Conservation (phyloP, 2,329 filamentous ascomycete genomes). For the Cytospora piceae region DNA sequence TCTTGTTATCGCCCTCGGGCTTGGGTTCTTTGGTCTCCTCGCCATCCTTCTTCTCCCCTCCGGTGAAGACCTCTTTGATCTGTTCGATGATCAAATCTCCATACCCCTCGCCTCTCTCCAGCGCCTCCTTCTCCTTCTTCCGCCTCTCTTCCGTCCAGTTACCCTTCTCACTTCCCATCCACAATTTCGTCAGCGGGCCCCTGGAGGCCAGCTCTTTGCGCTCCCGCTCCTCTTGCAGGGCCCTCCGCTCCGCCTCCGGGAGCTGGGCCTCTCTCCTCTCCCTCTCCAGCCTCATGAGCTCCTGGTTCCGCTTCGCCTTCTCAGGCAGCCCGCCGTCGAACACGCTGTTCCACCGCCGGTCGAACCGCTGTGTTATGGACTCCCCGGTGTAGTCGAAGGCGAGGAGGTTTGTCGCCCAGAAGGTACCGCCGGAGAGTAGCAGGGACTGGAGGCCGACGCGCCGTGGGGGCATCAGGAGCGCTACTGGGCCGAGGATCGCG, state of each 20-base stretch:
- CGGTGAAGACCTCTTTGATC: slow-evolving; percentile 55
- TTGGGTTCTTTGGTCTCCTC: slow-evolving; percentile 35
- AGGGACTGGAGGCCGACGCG: slow-evolving; percentile 55
- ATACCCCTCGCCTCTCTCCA: slow-evolving; percentile 60
- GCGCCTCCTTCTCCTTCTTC: slow-evolving; percentile 54
- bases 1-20: slow-evolving; percentile 34
- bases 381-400: slow-evolving; percentile 60
- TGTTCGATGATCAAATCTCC: slow-evolving; percentile 61
- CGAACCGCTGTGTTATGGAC: slow-evolving; percentile 54
- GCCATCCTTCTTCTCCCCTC: slow-evolving; percentile 39
- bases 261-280: slow-evolving; percentile 42
- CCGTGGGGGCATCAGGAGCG: slow-evolving; percentile 56
- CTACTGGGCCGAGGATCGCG: slow-evolving; percentile 52
- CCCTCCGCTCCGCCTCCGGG: slow-evolving; percentile 39
- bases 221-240: slow-evolving; percentile 36
- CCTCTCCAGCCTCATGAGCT: slow-evolving; percentile 51
- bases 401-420: slow-evolving; percentile 59
- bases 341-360: slow-evolving; percentile 48
- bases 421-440: slow-evolving; percentile 53
- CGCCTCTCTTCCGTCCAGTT: slow-evolving; percentile 59
- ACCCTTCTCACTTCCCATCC: slow-evolving; percentile 62
- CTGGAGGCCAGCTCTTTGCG: slow-evolving; percentile 30
- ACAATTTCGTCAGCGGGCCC: slow-evolving; percentile 51
- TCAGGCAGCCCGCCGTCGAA: slow-evolving; percentile 61
- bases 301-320: slow-evolving; percentile 52